Percentiles rank a stretch among this genome's conserved stretches.
phyloP scores from a whole-genome alignment of 257 asterid species.

The Solanum verrucosum region DNA sequence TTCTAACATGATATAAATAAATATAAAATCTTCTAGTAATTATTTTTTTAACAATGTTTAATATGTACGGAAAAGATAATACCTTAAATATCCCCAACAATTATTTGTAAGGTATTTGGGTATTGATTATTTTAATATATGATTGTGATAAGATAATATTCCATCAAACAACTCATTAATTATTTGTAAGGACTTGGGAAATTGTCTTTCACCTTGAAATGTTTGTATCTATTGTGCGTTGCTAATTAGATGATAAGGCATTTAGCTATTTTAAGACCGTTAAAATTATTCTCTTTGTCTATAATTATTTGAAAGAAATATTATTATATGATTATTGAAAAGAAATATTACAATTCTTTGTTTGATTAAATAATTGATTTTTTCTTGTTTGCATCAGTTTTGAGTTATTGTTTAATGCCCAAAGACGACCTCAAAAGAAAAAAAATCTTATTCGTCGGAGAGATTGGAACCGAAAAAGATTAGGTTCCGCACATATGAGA shows the following conservation, averaged over 20 bases:
- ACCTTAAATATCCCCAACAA: neutral
- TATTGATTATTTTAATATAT: neutral
- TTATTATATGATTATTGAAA: no score
- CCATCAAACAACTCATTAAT: neutral
- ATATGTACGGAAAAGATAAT: neutral
- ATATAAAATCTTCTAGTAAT: neutral
- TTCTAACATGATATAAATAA: neutral
- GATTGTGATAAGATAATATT: neutral
- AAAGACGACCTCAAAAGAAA: neutral
- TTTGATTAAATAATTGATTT: neutral
- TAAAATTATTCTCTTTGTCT: neutral
- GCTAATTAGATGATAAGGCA: neutral
- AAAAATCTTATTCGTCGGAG: neutral
- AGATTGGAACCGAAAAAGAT: no score
- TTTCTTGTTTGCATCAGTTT: neutral
- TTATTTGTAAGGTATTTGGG: neutral
- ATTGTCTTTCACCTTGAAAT: neutral
- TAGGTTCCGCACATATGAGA: no score
- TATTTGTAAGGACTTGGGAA: neutral
- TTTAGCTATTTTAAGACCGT: neutral
- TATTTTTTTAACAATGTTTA: neutral
- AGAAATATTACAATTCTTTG: neutral
- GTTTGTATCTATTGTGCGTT: neutral
- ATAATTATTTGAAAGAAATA: neutral
- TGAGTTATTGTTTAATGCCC: neutral